phyloP scores from a whole-genome alignment of 805 yeast species.

The Wickerhamiella spandovensis region DNA sequence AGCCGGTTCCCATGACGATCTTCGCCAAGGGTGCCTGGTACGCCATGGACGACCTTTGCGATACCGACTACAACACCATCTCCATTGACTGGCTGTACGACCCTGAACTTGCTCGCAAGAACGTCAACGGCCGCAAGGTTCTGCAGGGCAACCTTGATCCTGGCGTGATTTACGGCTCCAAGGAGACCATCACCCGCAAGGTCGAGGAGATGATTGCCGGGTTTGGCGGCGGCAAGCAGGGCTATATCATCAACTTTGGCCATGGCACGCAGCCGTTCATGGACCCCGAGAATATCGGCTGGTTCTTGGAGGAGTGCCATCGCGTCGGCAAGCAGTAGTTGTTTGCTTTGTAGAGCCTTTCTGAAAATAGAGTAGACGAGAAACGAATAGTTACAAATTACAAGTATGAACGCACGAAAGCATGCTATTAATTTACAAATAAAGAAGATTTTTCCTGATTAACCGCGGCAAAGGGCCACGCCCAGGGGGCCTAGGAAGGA shows the following conservation, averaged over 20 bases:
- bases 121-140: slow-evolving; percentile 54
- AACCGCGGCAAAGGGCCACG: no score
- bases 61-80: slow-evolving; percentile 71
- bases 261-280: slow-evolving; percentile 98
- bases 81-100: slow-evolving; percentile 86
- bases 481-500: background rate
- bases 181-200: slow-evolving; percentile 64
- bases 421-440: no score
- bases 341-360: no score
- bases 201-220: slow-evolving; percentile 80
- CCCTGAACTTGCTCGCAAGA: slow-evolving; percentile 72
- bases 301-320: slow-evolving; percentile 79
- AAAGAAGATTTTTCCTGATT: no score
- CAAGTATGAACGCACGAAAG: background rate
- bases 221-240: slow-evolving; percentile 86
- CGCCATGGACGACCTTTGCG: slow-evolving; percentile 74
- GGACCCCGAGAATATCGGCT: slow-evolving; percentile 81
- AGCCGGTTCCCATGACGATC: slow-evolving; percentile 70
- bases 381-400: background rate
- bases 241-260: slow-evolving; percentile 89
- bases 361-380: background rate
- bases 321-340: slow-evolving; percentile 38
- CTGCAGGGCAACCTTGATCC: slow-evolving; percentile 96
- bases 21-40: slow-evolving; percentile 98
- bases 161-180: slow-evolving; percentile 82